Evolutionary conservation across 495 filamentous ascomycete species (phyloP).

Genomic region (Penicillium crystallinum): DNA sequence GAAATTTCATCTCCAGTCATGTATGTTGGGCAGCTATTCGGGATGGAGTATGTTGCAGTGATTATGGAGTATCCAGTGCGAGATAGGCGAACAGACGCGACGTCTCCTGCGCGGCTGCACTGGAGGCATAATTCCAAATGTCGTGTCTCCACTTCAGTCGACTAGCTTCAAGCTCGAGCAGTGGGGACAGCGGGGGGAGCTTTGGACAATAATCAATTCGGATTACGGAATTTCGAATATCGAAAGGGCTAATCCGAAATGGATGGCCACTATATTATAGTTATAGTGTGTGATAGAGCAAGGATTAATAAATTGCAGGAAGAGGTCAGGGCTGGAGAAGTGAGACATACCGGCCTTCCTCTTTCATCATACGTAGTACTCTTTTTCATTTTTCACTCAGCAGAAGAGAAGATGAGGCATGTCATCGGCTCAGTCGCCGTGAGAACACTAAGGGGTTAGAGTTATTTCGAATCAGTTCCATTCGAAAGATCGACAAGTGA

Average conservation of each 20-base stretch:
- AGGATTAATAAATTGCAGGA: constrained; percentile 1
- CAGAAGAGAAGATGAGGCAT: background rate
- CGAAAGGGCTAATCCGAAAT: background rate
- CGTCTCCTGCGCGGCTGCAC: constrained; percentile 2
- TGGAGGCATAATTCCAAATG: constrained; percentile 2
- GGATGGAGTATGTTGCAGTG: background rate
- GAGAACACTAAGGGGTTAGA: background rate
- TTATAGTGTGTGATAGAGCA: background rate
- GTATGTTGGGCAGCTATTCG: background rate
- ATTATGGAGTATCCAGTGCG: background rate
- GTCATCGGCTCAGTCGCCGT: background rate
- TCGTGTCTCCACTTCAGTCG: background rate
- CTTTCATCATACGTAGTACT: no score
- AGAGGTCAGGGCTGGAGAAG: background rate
- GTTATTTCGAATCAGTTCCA: constrained; percentile 5
- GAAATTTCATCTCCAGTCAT: background rate
- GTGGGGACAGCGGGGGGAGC: constrained; percentile 1
- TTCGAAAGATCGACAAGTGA: constrained; percentile 9
- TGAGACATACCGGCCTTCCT: background rate
- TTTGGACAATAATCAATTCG: background rate
- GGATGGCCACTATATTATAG: background rate
- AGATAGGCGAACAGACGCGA: constrained; percentile 8
- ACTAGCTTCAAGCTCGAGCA: constrained; percentile 3
- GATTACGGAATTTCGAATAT: background rate
- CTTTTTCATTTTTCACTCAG: background rate